Evolutionary conservation across 2,329 filamentous ascomycete species (phyloP), one percentile per base, ranked within the genome.

Genomic region (Sporothrix schenckii): DNA sequence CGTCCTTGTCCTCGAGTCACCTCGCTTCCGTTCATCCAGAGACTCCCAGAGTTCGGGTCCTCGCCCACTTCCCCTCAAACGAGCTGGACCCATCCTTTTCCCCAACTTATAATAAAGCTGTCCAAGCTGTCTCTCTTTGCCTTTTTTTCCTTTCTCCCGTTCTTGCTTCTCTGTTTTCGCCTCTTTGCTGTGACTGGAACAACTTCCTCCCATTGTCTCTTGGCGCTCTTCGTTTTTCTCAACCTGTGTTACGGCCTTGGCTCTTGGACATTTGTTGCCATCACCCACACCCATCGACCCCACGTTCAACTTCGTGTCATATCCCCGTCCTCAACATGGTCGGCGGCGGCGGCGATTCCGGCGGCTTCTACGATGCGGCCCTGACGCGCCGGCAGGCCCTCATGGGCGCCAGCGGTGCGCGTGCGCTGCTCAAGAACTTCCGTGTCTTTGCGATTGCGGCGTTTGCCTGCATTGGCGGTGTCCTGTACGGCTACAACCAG

Each of bases 401-500:
- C 39, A 86, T 86, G 83, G 85, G 85, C 68, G 80, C 80, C 2
- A 83, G 81, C 73, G 86, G 86, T 3, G 83, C 84, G 0, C 75
- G 78, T 21, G 86, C 85, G 14, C 78, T 89, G 56, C 76, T 88
- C 16, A 88, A 87, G 77, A 89, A 89, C 75, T 84, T 84, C 75
- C 71, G 66, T 56, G 87, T 89, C 19, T 87, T 88, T 73, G 80
- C 83, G n/a, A 84, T 89, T 71, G 86, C 87, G 1, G 80, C 85
- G 54, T 89, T 89, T 76, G 87, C 87, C 7, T 89, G 87, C 72
- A 86, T 89, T 54, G 88, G 88, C 24, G 87, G 87, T 68, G 80
- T 88, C 2, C 79, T 88, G 1, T 88, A 91, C 77, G 89, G 91
- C 24, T 93, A 92, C 80, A 92, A 93, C 76, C 89, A 92, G 77